Base-by-base conservation (phyloP, 192 early-diverging fungal genomes). In the Entomortierella parvispora region DNA sequence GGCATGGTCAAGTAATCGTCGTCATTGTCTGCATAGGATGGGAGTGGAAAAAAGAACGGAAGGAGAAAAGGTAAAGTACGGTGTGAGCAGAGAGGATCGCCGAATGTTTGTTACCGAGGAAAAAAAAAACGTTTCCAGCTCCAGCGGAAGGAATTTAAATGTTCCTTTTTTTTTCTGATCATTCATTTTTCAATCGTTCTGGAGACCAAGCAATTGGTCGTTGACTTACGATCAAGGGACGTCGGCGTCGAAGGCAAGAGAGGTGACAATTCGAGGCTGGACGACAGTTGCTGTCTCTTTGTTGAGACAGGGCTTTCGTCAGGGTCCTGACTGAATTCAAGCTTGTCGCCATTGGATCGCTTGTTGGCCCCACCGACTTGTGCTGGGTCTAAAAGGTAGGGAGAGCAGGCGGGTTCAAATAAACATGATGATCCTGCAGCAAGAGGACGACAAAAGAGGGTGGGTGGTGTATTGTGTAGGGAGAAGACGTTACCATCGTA, bases 191-290 rank as follows among this genome's bases (percentile, higher is more conserved):
- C 42, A 26, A 37, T 51, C 4, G 57, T 49, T 58, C 32, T 26
- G 52, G 22, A 12, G 51, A 50, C 17, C 29, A 17, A 43, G 43
- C 15, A 60, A 60, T 31, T 53, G 51, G 32, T n/a, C n/a, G 22
- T 22, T 11, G 22, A 12, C n/a, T 33, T 50, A 10, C 28, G 17
- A 25, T 67, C 31, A 65, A 33, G 8, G 65, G 71, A 14, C 47
- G 40, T 0, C 63, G 56, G 67, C 25, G 68, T 26, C 28, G 57
- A 52, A 23, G 48, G 40, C 58, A 59, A 62, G 4, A 49, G 17
- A 10, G 56, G 58, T 10, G 72, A 56, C 43, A 76, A 32, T 47
- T 76, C 72, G 7, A 76, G 59, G n/a, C 66, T 65, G 34, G 72
- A 10, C 11, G 55, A 32, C 22, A 76, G 26, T 20, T 76, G 64